Evolutionary conservation across 495 filamentous ascomycete genomes (phyloP).

Genomic region (Aspergillus funiculosus): DNA sequence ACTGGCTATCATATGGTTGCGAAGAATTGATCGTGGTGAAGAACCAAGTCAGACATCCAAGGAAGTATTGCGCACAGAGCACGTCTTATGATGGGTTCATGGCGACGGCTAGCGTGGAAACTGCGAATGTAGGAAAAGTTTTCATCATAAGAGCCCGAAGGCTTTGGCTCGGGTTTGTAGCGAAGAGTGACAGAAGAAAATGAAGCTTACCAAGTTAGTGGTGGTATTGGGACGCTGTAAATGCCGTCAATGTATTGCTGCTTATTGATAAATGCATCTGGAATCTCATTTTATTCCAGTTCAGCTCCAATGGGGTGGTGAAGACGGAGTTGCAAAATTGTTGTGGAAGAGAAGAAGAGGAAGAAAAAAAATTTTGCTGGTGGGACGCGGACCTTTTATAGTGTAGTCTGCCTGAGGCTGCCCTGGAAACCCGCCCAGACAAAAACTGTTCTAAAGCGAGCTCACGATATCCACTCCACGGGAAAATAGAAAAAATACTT

Average conservation of each 20-base stretch:
- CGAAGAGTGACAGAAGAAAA: slow-evolving; percentile 4
- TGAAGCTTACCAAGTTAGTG: slow-evolving; percentile 8
- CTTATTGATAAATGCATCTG: background rate
- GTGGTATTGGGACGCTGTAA: too few relatives aligned
- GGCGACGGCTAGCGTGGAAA: slow-evolving; percentile 49
- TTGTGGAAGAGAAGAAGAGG: slow-evolving; percentile 17
- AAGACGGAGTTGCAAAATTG: background rate
- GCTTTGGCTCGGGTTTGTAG: too few relatives aligned
- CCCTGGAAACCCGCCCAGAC: slow-evolving; percentile 29
- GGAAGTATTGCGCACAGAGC: slow-evolving; percentile 46
- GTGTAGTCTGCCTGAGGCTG: slow-evolving; percentile 27
- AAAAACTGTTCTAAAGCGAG: slow-evolving; percentile 25
- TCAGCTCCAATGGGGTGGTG: background rate
- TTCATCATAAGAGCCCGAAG: slow-evolving; percentile 41
- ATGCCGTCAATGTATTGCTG: too few relatives aligned
- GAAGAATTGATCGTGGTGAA: slow-evolving; percentile 5
- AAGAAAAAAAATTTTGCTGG: slow-evolving; percentile 28
- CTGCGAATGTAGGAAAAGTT: slow-evolving; percentile 49
- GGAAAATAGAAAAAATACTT: too few relatives aligned
- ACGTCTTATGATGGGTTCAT: slow-evolving; percentile 43
- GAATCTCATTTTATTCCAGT: slow-evolving; percentile 12
- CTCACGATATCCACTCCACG: too few relatives aligned
- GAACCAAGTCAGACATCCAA: slow-evolving; percentile 47
- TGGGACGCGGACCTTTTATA: slow-evolving; percentile 32
- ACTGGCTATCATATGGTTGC: background rate